phyloP scores from a whole-genome alignment of 768 basidiomycete genomes.

The Chalciporus piperatus region DNA sequence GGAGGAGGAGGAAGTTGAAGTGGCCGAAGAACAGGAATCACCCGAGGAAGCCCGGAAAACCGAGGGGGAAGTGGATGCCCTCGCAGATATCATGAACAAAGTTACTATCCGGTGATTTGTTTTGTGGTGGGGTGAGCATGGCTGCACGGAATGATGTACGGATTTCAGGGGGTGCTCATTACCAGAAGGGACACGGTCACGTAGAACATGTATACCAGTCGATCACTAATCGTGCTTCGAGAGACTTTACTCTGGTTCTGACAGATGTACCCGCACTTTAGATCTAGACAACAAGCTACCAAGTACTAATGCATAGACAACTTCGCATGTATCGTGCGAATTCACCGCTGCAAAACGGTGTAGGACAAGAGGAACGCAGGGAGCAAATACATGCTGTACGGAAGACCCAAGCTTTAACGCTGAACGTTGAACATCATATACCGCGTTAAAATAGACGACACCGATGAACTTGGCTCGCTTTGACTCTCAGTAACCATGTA shows the following conservation, averaged over 20 bases:
- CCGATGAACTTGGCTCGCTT: too few relatives aligned
- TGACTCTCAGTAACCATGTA: too few relatives aligned
- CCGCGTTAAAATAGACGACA: too few relatives aligned
- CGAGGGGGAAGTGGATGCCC: constrained; percentile 47
- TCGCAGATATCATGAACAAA: constrained; percentile 67
- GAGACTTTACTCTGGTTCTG: background rate
- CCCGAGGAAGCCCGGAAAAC: constrained; percentile 24
- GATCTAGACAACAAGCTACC: background rate
- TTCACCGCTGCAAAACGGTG: too few relatives aligned
- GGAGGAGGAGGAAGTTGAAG: constrained; percentile 50
- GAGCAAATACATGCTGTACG: too few relatives aligned
- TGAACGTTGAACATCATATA: too few relatives aligned
- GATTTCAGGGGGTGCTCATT: background rate
- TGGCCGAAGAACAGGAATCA: constrained; percentile 19
- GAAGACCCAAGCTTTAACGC: too few relatives aligned
- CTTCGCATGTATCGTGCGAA: background rate
- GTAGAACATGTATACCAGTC: constrained; percentile 23
- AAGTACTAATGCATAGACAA: background rate
- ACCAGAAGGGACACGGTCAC: background rate
- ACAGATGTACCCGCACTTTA: background rate
- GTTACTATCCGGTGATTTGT: constrained; percentile 43
- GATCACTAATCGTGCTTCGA: background rate
- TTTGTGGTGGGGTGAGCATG: background rate
- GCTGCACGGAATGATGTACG: background rate
- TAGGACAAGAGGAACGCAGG: too few relatives aligned